Base-by-base conservation (phyloP, 345 rosid species). In the Passiflora organensis region DNA sequence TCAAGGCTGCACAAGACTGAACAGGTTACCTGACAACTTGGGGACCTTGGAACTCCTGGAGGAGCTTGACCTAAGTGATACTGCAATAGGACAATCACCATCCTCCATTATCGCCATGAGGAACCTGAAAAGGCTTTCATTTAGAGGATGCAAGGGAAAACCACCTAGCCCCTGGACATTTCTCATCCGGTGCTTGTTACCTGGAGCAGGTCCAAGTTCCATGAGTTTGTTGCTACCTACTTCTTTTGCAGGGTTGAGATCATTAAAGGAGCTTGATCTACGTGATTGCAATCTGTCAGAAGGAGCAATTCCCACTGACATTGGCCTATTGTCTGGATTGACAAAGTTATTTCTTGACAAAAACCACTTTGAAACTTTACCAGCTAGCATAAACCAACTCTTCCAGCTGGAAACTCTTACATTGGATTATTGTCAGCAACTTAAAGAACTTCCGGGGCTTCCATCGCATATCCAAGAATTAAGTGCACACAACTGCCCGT, bases 301-400 rank as follows among this genome's bases (percentile, higher is more conserved):
- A 41, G 43, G 52, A 51, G 70, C 73, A 43, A 54, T 70, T 10
- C 80, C 74, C 10, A 41, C 12, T 47, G 71, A 51, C 42, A 58
- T 72, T 20, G 51, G 67, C 22, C 22, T 23, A 51, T 53, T 76
- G 14, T 58, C 60, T 63, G 55, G 57, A 14, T 52, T 79, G 28
- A 2, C 2, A 53, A 18, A 21, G 14, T 20, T 71, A 19, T 41
- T 46, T 65, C 52, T 80, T 15, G 58, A 72, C 58, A 55, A 65
- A 4, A 76, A 71, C 41, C 22, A 51, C 48, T 71, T 79, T 18
- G 23, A 38, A 6, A 21, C 37, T 54, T 36, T 76, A 50, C 72
- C 74, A 5, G 37, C 55, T 14, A 58, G 59, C 41, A 53, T 70
- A 46, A 28, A 53, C 37, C 18, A 41, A 39, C 67, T 47, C 20